Percentiles rank a stretch among this genome's conserved stretches.
These are phyloP conservation scores for Cyberlindnera misumaiensis DNA, from an alignment of 805 yeast genomes.

Conservation along the genomic window DNA sequence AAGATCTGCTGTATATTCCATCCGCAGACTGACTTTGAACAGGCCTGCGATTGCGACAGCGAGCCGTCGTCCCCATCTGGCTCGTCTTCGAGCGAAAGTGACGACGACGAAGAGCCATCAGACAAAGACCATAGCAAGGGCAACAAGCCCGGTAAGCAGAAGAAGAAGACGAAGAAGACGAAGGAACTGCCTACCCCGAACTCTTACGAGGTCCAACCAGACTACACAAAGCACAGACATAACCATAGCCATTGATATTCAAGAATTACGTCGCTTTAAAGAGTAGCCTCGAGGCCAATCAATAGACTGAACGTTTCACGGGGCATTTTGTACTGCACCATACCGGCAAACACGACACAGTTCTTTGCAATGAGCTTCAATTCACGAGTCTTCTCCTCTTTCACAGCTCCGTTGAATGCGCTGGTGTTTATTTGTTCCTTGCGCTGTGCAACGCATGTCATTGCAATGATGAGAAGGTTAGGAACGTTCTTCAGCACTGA, in stretches of 20 bases:
- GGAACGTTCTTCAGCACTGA: conserved; percentile 76
- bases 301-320: conserved; percentile 67
- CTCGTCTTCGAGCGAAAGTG: conserved; percentile 28
- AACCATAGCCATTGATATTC: conserved; percentile 2
- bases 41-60: conserved; percentile 30
- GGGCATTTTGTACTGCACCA: conserved; percentile 91
- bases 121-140: conserved; percentile 24
- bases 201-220: conserved; percentile 87
- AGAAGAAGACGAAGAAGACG: conserved; percentile 25
- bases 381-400: conserved; percentile 46
- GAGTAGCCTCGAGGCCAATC: conserved; percentile 50
- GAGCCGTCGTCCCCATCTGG: conserved; percentile 16
- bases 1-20: conserved; percentile 87
- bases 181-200: conserved; percentile 46
- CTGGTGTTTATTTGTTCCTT: conserved; percentile 33
- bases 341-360: conserved; percentile 92
- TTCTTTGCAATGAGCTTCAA: conserved; percentile 66
- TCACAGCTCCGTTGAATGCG: conserved; percentile 39
- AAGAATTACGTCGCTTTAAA: conserved; percentile 10
- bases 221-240: conserved; percentile 29
- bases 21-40: conserved; percentile 62
- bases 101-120: conserved; percentile 15
- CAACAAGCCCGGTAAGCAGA: conserved; percentile 28
- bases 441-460: conserved; percentile 66
- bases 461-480: conserved; percentile 66